phyloP scores from a whole-genome alignment of 139 green algal species.

The Chlamydomonas urium region DNA sequence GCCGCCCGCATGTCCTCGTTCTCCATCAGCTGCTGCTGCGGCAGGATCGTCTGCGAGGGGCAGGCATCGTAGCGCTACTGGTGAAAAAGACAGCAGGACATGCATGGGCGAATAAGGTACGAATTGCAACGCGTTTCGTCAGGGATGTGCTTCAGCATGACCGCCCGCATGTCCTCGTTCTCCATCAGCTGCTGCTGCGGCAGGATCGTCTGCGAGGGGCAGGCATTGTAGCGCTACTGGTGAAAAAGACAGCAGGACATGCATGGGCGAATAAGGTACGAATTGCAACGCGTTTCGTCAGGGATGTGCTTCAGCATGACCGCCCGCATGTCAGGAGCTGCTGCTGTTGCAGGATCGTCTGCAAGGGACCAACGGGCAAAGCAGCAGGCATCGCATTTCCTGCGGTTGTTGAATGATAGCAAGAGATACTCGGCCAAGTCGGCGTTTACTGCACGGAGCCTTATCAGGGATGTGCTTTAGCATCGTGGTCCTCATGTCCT shows the following conservation, averaged over 20 bases:
- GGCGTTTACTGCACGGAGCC: too few relatives aligned
- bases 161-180: slow-evolving; percentile 52
- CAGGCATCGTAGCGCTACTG: neutral
- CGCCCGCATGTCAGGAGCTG: slow-evolving; percentile 59
- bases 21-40: slow-evolving; percentile 71
- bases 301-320: slow-evolving; percentile 36
- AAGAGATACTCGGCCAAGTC: neutral
- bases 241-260: too few relatives aligned
- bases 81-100: neutral
- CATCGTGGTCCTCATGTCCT: slow-evolving; percentile 48
- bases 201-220: slow-evolving; percentile 59
- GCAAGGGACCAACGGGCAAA: too few relatives aligned
- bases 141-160: slow-evolving; percentile 35
- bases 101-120: neutral
- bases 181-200: slow-evolving; percentile 72
- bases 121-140: slow-evolving; percentile 30
- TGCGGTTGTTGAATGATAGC: neutral
- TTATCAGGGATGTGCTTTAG: slow-evolving; percentile 34
- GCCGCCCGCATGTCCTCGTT: slow-evolving; percentile 56
- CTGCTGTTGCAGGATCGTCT: slow-evolving; percentile 66
- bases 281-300: too few relatives aligned
- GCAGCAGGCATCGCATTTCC: too few relatives aligned
- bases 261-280: too few relatives aligned
- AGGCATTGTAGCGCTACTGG: too few relatives aligned
- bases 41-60: slow-evolving; percentile 53